A percentile compares a stretch with the other conserved stretches of the same genome.
These are phyloP conservation scores for Pistacia vera DNA, from an alignment of 345 rosid species.

Conservation along the genomic window DNA sequence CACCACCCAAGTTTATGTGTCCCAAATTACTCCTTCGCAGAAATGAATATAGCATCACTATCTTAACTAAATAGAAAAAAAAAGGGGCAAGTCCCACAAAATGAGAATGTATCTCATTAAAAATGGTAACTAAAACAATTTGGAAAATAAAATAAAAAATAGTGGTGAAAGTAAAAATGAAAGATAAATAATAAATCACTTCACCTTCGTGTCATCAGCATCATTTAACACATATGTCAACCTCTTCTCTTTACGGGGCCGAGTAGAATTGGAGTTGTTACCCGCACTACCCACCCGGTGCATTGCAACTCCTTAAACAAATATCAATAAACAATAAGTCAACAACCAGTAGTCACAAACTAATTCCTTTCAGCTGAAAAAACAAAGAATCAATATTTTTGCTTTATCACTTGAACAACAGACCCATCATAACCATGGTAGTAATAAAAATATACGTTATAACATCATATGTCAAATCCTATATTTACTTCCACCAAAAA, in stretches of 20 bases:
- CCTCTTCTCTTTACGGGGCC: conserved; percentile 95
- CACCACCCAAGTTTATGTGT: neutral
- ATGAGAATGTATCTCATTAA: neutral
- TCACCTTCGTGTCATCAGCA: conserved; percentile 77
- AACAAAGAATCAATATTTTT: neutral
- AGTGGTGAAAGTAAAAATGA: neutral
- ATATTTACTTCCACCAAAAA: neutral
- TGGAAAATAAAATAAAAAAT: neutral
- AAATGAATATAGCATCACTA: neutral
- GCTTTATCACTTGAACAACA: neutral
- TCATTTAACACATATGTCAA: conserved; percentile 87
- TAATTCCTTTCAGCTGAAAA: neutral
- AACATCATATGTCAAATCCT: neutral
- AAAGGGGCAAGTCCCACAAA: neutral
- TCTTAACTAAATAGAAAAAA: neutral
- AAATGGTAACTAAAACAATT: neutral
- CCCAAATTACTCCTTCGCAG: neutral
- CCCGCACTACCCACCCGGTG: conserved; percentile 99
- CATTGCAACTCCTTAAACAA: conserved; percentile 57
- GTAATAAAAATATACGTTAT: neutral
- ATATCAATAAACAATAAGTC: conserved; percentile 12
- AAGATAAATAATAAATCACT: conserved; percentile 7
- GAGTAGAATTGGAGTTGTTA: conserved; percentile 78
- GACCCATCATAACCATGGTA: neutral
- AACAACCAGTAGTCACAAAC: neutral